phyloP scores from a whole-genome alignment of 257 asterid genomes.

The Schizonepeta tenuifolia region DNA sequence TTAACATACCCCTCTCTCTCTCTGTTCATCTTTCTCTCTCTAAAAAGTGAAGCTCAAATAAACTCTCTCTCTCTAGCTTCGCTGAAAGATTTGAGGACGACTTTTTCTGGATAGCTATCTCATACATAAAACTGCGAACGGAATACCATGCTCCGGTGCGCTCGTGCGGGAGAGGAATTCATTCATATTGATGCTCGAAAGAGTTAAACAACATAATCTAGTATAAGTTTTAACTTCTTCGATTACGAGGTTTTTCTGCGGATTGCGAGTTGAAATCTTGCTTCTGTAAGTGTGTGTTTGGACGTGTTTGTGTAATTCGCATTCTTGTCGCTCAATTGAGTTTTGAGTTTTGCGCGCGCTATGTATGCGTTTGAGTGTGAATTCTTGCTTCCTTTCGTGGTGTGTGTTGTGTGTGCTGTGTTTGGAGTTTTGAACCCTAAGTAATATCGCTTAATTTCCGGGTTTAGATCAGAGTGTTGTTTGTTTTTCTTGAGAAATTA shows the following conservation, averaged over 20 bases:
- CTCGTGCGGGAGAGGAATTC: constrained; percentile 25
- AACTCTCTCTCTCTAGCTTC: constrained; percentile 39
- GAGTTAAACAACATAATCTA: not conserved
- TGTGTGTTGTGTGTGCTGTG: constrained; percentile 2
- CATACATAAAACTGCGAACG: constrained; percentile 21
- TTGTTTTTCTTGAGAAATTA: constrained; percentile 27
- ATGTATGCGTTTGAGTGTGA: constrained; percentile 25
- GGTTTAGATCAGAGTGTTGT: constrained; percentile 39
- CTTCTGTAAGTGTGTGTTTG: constrained; percentile 33
- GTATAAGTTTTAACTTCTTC: constrained; percentile 29
- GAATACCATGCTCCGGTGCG: constrained; percentile 13
- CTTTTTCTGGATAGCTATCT: constrained; percentile 34
- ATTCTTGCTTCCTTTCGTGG: constrained; percentile 13
- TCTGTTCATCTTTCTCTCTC: constrained; percentile 57
- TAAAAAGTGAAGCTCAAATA: constrained; percentile 39
- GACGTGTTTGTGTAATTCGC: constrained; percentile 24
- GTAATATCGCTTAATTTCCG: constrained; percentile 17
- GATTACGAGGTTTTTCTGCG: constrained; percentile 34
- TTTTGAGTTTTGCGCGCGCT: constrained; percentile 9
- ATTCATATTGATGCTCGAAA: constrained; percentile 24
- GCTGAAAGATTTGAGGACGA: constrained; percentile 37
- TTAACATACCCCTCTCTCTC: constrained; percentile 40
- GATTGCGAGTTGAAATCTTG: constrained; percentile 39
- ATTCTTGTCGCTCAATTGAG: not conserved
- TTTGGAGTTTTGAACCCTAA: constrained; percentile 34